Evolutionary conservation across 2,329 filamentous ascomycete genomes (phyloP), one percentile per base, ranked within the genome.

Genomic region (Arthrobotrys iridis): DNA sequence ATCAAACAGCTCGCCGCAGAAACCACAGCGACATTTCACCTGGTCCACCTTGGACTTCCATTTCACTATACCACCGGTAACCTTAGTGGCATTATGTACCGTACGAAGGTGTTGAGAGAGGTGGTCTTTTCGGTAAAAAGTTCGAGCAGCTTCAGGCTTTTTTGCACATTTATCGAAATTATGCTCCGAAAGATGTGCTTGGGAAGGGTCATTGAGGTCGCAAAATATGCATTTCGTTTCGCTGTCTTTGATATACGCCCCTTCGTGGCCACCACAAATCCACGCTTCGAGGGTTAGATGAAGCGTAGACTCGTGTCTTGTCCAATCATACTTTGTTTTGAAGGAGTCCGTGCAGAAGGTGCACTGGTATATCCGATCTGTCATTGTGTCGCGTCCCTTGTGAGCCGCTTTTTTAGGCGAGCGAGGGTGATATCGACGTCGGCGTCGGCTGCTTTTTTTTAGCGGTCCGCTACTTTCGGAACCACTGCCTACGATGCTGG

Each of bases 331-430:
- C 80, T 90, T 90, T 2, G 88, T 89, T 77, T 88, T 84, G 81
- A 90, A 90, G 0, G 87, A 88, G 77, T 90, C 88, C 4, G 88
- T 89, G 80, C 88, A 90, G 83, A 90, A 90, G 76, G 88, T 90
- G 81, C 88, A 90, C 81, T 90, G 88, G 81, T 86, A 89, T 1
- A 86, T 77, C 35, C 79, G 78, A 24, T 55, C 30, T 24, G 30
- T 18, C 4, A n/a, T n/a, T n/a, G 7, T 18, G 4, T n/a, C 50
- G n/a, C 18, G 15, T 18, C 10, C 13, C 28, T 55, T 55, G 5
- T 30, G 50, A 35, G 50, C 22, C n/a, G 15, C n/a, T n/a, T 55
- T 55, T 1, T 28, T 55, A 15, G 50, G 50, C 15, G 50, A 55
- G 8, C 8, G 15, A 37, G 15, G 50, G 4, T 30, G 15, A 37